Conservation (phyloP, 2,329 filamentous ascomycete genomes). For the Alternaria sp. region DNA sequence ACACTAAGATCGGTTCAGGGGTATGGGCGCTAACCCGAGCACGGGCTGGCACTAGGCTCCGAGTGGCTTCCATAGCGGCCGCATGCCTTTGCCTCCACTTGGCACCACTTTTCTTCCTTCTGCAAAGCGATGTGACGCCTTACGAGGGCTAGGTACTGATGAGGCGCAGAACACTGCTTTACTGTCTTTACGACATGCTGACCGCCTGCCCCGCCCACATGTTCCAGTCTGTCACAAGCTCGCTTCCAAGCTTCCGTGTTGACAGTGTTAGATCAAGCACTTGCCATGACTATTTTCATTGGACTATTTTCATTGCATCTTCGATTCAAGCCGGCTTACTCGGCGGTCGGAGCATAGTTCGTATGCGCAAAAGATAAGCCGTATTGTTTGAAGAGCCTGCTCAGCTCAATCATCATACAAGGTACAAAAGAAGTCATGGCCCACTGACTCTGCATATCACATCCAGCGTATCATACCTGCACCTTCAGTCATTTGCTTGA, state of each 20-base stretch:
- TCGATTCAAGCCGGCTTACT: constrained; percentile 12
- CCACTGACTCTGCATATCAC: constrained; percentile 16
- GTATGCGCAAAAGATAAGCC: constrained; percentile 17
- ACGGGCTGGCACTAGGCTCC: constrained; percentile 12
- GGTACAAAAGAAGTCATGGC: constrained; percentile 32
- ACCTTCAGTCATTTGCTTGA: constrained; percentile 9
- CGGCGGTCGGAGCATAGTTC: constrained; percentile 4
- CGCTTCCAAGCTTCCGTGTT: constrained; percentile 23
- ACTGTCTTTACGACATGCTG: constrained; percentile 22
- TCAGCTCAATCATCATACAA: constrained; percentile 12
- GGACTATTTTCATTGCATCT: constrained; percentile 26
- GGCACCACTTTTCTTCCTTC: constrained; percentile 10
- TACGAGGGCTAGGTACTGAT: constrained; percentile 1
- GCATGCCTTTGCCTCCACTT: constrained; percentile 20
- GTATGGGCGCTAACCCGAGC: constrained; percentile 18
- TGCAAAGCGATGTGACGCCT: constrained; percentile 1
- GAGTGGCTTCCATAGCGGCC: constrained; percentile 27
- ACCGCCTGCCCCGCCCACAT: constrained; percentile 24
- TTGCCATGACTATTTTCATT: constrained; percentile 30
- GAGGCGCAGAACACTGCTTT: constrained; percentile 24
- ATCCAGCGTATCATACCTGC: constrained; percentile 3
- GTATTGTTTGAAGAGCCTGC: constrained; percentile 15
- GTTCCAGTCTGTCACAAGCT: constrained; percentile 25
- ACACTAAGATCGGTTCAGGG: constrained; percentile 24
- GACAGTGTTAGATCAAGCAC: constrained; percentile 18